Conservation (phyloP, 352 stramenopile species). For the Phytopythium vexans region DNA sequence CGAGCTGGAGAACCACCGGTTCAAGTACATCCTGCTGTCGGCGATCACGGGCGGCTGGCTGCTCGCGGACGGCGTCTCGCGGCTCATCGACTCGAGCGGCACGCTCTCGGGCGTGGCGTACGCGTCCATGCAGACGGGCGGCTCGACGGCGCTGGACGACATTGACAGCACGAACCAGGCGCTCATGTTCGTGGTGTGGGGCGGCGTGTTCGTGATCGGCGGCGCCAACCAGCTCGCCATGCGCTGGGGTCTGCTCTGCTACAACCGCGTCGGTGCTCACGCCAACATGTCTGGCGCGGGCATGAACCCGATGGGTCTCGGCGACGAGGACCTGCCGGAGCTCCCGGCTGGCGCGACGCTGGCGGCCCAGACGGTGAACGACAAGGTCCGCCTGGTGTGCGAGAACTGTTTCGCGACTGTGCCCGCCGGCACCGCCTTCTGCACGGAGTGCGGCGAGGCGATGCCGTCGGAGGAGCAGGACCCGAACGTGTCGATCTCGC, state of each 20-base stretch:
- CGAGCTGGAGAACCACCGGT: constrained; percentile 85
- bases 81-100: constrained; percentile 52
- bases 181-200: constrained; percentile 84
- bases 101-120: constrained; percentile 67
- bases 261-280: constrained; percentile 84
- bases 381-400: constrained; percentile 82
- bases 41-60: constrained; percentile 73
- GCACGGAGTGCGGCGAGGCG: constrained; percentile 85
- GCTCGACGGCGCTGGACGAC: constrained; percentile 36
- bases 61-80: constrained; percentile 65
- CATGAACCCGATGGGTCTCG: constrained; percentile 39
- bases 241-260: constrained; percentile 87
- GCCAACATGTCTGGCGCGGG: constrained; percentile 22
- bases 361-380: constrained; percentile 38
- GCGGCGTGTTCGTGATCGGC: constrained; percentile 51
- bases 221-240: constrained; percentile 79
- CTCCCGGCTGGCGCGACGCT: constrained; percentile 70
- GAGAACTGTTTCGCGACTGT: constrained; percentile 90
- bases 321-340: constrained; percentile 69
- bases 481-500: constrained; percentile 83
- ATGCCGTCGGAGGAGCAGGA: constrained; percentile 75
- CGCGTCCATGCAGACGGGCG: constrained; percentile 61
- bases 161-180: constrained; percentile 55
- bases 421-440: constrained; percentile 78
- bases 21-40: constrained; percentile 88